Conservation (phyloP, 805 yeast genomes). For the Kodamaea hsintzibuensis region DNA sequence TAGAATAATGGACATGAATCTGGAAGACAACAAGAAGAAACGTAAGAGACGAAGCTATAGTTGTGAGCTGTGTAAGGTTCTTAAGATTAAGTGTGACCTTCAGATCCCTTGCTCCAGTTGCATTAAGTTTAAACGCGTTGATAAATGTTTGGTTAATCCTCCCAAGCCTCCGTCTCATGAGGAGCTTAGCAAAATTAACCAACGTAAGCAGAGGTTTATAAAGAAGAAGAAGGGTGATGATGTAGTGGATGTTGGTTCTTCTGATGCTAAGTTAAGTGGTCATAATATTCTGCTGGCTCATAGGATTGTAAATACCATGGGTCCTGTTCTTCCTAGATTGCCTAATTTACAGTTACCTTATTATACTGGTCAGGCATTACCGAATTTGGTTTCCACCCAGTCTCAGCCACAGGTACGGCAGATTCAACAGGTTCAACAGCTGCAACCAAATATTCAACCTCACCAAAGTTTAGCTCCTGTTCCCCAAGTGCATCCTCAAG, state of each 20-base stretch:
- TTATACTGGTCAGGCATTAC: neutral
- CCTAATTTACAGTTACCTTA: constrained; percentile 4
- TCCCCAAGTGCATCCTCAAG: no score
- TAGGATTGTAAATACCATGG: neutral
- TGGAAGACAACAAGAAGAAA: constrained; percentile 19
- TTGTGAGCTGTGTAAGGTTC: constrained; percentile 57
- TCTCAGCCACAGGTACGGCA: neutral
- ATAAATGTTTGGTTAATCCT: constrained; percentile 40
- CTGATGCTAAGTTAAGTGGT: neutral
- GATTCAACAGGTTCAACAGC: neutral
- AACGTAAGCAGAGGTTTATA: constrained; percentile 25
- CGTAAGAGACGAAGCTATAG: constrained; percentile 52
- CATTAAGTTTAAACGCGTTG: constrained; percentile 34
- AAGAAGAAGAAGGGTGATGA: constrained; percentile 10
- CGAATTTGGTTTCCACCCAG: neutral
- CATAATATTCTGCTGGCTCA: constrained; percentile 2
- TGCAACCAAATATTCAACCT: neutral
- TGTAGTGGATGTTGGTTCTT: neutral
- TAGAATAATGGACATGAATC: neutral
- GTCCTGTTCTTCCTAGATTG: neutral
- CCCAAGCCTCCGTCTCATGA: constrained; percentile 47
- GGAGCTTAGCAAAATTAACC: constrained; percentile 32
- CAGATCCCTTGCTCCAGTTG: constrained; percentile 50
- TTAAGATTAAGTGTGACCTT: constrained; percentile 55
- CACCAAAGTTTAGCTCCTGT: neutral